Conservation (phyloP, 805 yeast genomes). For the Yarrowia yakushimensis region DNA sequence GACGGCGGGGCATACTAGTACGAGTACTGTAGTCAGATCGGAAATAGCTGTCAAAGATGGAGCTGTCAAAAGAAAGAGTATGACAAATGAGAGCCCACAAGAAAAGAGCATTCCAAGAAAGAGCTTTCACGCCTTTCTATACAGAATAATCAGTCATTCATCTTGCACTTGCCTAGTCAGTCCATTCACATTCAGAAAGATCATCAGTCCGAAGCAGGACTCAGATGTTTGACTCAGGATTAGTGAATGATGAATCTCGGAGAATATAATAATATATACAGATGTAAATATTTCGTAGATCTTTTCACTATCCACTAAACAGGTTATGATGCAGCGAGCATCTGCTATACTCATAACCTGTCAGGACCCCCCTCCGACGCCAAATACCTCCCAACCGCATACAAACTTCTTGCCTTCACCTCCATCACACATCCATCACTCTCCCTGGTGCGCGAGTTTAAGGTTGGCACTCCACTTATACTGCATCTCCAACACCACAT, state of each 20-base stretch:
- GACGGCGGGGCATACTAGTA: neutral
- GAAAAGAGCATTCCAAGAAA: too few species aligned
- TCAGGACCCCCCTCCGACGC: neutral
- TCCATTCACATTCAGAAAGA: neutral
- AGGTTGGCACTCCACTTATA: conserved; percentile 1
- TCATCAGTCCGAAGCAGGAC: too few species aligned
- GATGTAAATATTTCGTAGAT: too few species aligned
- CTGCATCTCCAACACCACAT: neutral
- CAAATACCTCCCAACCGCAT: conserved; percentile 6
- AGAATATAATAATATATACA: too few species aligned
- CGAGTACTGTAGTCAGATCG: too few species aligned
- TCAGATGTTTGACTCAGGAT: too few species aligned
- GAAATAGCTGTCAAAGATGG: too few species aligned
- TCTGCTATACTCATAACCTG: conserved; percentile 15
- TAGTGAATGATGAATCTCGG: too few species aligned
- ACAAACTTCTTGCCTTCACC: neutral
- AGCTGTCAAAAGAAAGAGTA: too few species aligned
- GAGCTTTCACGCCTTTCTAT: neutral
- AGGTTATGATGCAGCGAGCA: too few species aligned
- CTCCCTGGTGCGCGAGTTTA: neutral
- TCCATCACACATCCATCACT: neutral
- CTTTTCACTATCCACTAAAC: too few species aligned
- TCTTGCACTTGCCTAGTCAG: neutral
- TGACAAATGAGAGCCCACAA: too few species aligned
- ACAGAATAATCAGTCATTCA: neutral